A percentile compares a stretch with the other conserved stretches of the same genome.
phyloP scores from a whole-genome alignment of 805 yeast species.

The Saccharomycopsis sp. region DNA sequence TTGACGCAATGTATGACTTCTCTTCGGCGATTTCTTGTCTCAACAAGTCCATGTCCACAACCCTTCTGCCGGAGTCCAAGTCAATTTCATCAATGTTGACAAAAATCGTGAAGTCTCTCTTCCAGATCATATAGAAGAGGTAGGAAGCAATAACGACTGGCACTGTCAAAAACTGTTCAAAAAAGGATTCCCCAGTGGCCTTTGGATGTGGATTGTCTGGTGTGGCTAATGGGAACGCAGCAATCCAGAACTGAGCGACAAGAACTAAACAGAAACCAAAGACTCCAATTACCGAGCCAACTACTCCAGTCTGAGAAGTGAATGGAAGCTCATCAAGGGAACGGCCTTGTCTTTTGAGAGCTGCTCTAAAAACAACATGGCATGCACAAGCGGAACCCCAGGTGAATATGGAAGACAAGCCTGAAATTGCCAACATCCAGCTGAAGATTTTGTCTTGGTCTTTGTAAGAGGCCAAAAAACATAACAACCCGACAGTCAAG shows the following conservation, averaged over 20 bases:
- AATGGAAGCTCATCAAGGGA: conserved; percentile 35
- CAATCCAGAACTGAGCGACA: conserved; percentile 42
- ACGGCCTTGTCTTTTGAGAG: conserved; percentile 38
- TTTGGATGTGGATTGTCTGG: conserved; percentile 28
- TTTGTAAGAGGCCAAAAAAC: conserved; percentile 39
- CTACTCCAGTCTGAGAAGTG: conserved; percentile 36
- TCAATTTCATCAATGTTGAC: conserved; percentile 46
- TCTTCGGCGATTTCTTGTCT: conserved; percentile 55
- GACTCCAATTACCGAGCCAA: conserved; percentile 37
- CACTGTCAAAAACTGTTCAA: conserved; percentile 41
- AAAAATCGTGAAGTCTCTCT: conserved; percentile 38
- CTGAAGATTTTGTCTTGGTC: conserved; percentile 35
- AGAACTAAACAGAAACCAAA: conserved; percentile 33
- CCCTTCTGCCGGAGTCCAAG: conserved; percentile 58
- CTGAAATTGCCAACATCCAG: conserved; percentile 46
- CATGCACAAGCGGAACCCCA: conserved; percentile 43
- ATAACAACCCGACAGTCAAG: conserved; percentile 35
- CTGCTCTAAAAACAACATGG: conserved; percentile 40
- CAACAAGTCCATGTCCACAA: conserved; percentile 48
- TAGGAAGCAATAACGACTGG: conserved; percentile 39
- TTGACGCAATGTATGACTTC: conserved; percentile 39
- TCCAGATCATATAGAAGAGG: conserved; percentile 41
- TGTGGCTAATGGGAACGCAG: conserved; percentile 34
- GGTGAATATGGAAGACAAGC: conserved; percentile 41
- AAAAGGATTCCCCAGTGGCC: conserved; percentile 33